Evolutionary conservation across 2,329 filamentous ascomycete species (phyloP).

Genomic region (Ilyonectria destructans): DNA sequence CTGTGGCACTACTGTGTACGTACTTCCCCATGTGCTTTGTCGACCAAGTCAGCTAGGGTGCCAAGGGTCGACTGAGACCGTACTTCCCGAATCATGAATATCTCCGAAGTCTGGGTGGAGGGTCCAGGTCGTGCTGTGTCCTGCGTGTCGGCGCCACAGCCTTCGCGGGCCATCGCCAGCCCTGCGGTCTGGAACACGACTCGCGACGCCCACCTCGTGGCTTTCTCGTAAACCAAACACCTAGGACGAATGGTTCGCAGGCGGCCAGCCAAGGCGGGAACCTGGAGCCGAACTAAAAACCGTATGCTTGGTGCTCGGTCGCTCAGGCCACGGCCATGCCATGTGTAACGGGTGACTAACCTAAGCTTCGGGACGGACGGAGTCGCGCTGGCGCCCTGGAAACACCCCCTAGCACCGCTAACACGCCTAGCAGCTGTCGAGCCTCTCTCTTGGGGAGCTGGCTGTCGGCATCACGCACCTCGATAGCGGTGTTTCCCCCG

Average conservation of each 20-base stretch:
- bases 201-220: slow-evolving; percentile 24
- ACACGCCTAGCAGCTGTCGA: background rate
- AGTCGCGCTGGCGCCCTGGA: background rate
- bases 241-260: slow-evolving; percentile 20
- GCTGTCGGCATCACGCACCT: background rate
- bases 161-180: background rate
- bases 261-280: background rate
- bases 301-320: background rate
- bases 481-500: background rate
- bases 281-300: background rate
- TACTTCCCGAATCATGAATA: slow-evolving; percentile 3
- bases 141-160: slow-evolving; percentile 15
- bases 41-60: background rate
- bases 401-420: background rate
- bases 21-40: slow-evolving; percentile 1
- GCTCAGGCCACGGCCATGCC: slow-evolving; percentile 15
- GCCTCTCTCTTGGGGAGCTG: background rate
- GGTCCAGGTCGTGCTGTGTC: background rate
- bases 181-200: slow-evolving; percentile 29
- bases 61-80: background rate
- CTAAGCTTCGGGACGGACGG: slow-evolving; percentile 21
- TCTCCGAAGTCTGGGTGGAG: background rate
- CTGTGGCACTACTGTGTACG: background rate
- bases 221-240: slow-evolving; percentile 21
- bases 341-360: slow-evolving; percentile 23